Evolutionary conservation across 2,329 filamentous ascomycete species (phyloP), one percentile per base, ranked within the genome.

Genomic region (Mollisia scopiformis): DNA sequence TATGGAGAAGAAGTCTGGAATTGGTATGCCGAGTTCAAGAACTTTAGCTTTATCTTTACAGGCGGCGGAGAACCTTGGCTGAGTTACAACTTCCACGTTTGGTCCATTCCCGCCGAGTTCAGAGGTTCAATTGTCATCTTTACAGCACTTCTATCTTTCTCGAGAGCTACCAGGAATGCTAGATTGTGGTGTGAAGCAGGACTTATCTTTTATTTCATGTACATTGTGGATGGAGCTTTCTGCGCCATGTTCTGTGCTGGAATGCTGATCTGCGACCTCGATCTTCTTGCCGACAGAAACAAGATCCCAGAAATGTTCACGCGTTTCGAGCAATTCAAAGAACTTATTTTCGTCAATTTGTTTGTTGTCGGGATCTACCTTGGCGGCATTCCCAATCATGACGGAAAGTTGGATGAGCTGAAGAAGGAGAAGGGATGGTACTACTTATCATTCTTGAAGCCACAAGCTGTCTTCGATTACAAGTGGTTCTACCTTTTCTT

Each of bases 401-500:
- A 84, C 28, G 65, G 84, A 6, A 71, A 80, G n/a, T 65, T 86
- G 2, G 69, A 79, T 4, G 72, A 81, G 6, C 73, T 90, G 1
- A 74, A 77, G 25, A 77, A 78, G 25, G 85, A 81, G 16, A 81
- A 84, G 0, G 86, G 87, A 2, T 74, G 72, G 72, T 63, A 69
- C 27, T 69, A 67, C 35, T 56, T 73, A 10, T 70, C 86, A 0
- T 81, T 79, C 60, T 76, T 90, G 59, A 88, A 88, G 62, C 86
- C 88, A 0, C 85, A 89, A 69, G 87, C 86, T 1, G 84, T 87
- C 6, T 88, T 80, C 66, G 85, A 89, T 70, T 82, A 80, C 70
- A 89, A 89, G 73, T 89, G 86, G 86, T 89, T 89, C 73, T 89
- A 82, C 69, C 79, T 89, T 2, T 87, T 87, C 70, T 85, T 81